Conservation (phyloP, 257 asterid genomes). For the Solanum phureja region DNA sequence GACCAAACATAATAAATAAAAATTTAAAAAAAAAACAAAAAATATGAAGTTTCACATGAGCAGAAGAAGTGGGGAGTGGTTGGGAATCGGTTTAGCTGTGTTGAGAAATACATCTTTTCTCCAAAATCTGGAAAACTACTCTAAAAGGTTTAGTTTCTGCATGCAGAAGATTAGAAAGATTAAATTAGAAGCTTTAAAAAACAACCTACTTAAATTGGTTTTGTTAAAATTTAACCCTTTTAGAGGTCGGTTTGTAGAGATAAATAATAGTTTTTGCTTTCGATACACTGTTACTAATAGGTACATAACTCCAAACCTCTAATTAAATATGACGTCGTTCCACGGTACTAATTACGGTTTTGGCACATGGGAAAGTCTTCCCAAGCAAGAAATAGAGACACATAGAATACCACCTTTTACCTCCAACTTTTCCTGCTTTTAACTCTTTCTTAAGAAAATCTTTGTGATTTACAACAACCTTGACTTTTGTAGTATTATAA, state of each 20-base stretch:
- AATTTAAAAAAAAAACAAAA: accelerated
- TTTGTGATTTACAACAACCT: background rate
- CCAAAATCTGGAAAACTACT: background rate
- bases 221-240: background rate
- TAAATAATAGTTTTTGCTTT: background rate
- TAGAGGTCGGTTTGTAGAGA: background rate
- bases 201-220: background rate
- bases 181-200: background rate
- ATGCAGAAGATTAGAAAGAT: background rate
- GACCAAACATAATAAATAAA: background rate
- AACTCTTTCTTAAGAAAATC: background rate
- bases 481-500: background rate
- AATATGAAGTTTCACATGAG: background rate
- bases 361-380: background rate
- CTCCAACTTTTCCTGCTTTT: background rate
- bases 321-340: background rate
- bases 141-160: background rate
- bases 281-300: background rate
- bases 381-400: background rate
- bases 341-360: background rate
- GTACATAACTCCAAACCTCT: background rate
- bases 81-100: slow-evolving; percentile 24
- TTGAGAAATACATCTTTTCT: slow-evolving; percentile 6
- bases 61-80: slow-evolving; percentile 1
- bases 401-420: background rate